These are phyloP conservation scores for Malassezia vespertilionis DNA, from an alignment of 1,284 basidiomycete species.

Conservation along the genomic window DNA sequence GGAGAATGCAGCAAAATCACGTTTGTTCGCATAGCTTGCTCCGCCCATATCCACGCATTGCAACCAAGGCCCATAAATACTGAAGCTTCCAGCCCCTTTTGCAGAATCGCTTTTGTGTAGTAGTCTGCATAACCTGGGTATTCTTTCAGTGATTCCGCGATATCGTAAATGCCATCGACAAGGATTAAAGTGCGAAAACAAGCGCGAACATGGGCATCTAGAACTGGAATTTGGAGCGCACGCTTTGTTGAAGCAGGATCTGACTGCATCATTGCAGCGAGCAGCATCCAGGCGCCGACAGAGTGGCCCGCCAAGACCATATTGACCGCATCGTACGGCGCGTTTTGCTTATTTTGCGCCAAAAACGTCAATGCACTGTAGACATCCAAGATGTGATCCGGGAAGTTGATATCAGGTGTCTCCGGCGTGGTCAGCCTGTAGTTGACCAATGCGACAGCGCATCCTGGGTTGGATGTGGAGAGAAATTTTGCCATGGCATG, in stretches of 20 bases:
- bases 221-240: background rate
- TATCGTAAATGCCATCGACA: slow-evolving; percentile 5
- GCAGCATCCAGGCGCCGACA: slow-evolving; percentile 4
- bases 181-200: background rate
- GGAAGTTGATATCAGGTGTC: background rate
- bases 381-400: slow-evolving; percentile 1
- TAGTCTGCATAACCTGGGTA: slow-evolving; percentile 1
- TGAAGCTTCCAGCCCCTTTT: too few relatives aligned
- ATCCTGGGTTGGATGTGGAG: too few relatives aligned
- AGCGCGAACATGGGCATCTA: background rate
- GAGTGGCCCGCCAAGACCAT: slow-evolving; percentile 1
- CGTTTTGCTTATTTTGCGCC: background rate
- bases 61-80: background rate
- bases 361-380: background rate
- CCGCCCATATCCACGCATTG: background rate
- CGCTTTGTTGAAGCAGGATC: background rate
- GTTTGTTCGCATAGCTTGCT: background rate
- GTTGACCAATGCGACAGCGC: background rate
- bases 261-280: background rate
- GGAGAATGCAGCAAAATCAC: background rate
- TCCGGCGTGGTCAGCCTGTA: background rate
- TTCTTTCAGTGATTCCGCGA: background rate
- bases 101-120: background rate
- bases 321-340: background rate
- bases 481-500: background rate